Base-by-base conservation (phyloP, 75 land plant genomes). In the Ceratopteris richardii region DNA sequence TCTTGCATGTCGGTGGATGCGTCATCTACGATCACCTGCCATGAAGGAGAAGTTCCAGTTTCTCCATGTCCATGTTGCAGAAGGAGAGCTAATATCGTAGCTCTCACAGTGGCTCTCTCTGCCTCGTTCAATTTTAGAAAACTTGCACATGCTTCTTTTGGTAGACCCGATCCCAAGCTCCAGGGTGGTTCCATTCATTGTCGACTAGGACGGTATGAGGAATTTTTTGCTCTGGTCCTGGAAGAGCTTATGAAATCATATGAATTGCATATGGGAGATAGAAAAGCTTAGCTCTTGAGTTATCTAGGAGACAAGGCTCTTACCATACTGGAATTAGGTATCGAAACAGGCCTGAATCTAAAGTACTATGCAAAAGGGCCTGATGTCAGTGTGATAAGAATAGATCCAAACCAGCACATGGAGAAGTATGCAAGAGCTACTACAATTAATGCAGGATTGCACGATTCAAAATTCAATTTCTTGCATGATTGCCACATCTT, bases 291-390 rank as follows among this genome's bases (percentile, higher is more conserved):
- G 64, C 69, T 90, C 4, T 81, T 90, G 48, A 48, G 30, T 18
- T 44, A 66, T 24, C 66, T 90, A 66, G 74, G 61, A 37, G 79
- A 68, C 21, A 76, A 66, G 43, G 75, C 75, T 30, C 48, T 62
- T 54, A 73, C 69, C n/a, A 56, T 89, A 2, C 51, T 90, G 69
- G 96, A 90, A 75, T 54, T 90, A 21, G 96, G 90, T 23, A 76
- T 90, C 44, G 96, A 92, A 31, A 87, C 87, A 0, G 91, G 91
- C 4, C 82, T 92, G 7, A 90, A 90, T 71, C 54, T 90, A 43
- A 68, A 72, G 24, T 87, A 75, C 44, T 88, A 88, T 65, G 82
- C 81, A 0, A 56, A 31, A 27, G 43, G 57, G 63, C 46, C 67
- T 31, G 69, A 61, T 27, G 18, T 76, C 25, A 30, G 40, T 26